Evolutionary conservation across 2,329 filamentous ascomycete species (phyloP).

Genomic region (Ascocoryne sarcoides): DNA sequence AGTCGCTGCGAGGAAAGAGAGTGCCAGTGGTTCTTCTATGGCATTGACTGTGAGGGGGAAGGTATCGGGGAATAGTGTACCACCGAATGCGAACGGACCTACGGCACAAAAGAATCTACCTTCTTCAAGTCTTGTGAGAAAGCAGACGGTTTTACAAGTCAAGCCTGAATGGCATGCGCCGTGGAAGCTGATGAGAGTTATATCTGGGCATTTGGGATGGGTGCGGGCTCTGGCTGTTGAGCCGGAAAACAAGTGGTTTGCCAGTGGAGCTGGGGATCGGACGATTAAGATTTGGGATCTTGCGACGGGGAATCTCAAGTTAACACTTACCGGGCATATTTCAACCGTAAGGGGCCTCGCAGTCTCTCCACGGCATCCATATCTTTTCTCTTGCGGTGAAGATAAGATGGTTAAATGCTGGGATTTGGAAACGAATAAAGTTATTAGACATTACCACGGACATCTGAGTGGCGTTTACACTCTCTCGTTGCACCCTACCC

Average conservation of each 20-base stretch:
- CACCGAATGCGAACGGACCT: constrained; percentile 47
- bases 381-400: constrained; percentile 94
- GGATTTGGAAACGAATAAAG: constrained; percentile 99
- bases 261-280: constrained; percentile 85
- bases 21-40: constrained; percentile 38
- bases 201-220: constrained; percentile 94
- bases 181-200: constrained; percentile 97
- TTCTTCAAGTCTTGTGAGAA: constrained; percentile 50
- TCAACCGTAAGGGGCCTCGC: constrained; percentile 87
- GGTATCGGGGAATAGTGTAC: constrained; percentile 31
- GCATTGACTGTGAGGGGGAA: constrained; percentile 46
- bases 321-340: constrained; percentile 91
- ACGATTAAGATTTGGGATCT: constrained; percentile 99
- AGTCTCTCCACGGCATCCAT: constrained; percentile 87
- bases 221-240: constrained; percentile 84
- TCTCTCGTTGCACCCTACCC: constrained; percentile 81
- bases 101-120: constrained; percentile 41
- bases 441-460: constrained; percentile 95
- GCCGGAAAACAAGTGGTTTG: constrained; percentile 96
- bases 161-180: constrained; percentile 95
- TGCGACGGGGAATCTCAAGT: constrained; percentile 70
- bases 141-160: constrained; percentile 51
- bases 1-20: constrained; percentile 36
- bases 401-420: constrained; percentile 99
- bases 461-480: constrained; percentile 95